Evolutionary conservation across 176 grass and related monocot species (phyloP), one percentile per base, ranked within the genome.

Genomic region (Cenchrus americanus): DNA sequence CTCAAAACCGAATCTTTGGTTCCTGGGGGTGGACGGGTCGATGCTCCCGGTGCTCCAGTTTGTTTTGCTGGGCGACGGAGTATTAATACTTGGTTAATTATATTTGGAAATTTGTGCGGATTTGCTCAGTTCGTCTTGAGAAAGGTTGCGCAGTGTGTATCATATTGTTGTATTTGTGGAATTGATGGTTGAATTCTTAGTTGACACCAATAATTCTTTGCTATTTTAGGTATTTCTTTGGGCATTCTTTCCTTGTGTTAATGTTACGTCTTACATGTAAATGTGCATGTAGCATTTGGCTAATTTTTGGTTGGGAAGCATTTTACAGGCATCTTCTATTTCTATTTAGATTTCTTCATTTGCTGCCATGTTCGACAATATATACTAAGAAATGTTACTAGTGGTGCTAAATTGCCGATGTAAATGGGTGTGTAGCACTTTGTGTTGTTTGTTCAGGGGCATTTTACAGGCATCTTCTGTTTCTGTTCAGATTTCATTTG

Each of bases 281-380:
- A 63, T 63, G 27, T 30, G 14, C 75, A 14, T 14, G 21, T 55
- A 40, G 18, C 14, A 18, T 65, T 83, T 64, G 21, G 30, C 14
- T 10, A 34, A 0, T 6, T 34, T 81, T 1, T 8, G 40, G 34
- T 3, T n/a, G 37, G 60, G 62, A 3, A 34, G 5, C 62, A 55
- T 69, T 59, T 69, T 59, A 60, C 52, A 71, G 9, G 37, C n/a
- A 80, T 43, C 13, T 80, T 66, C 62, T 11, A n/a, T 53, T 40
- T 51, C 13, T 43, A 21, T 30, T 82, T 2, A 9, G 17, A n/a
- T 46, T 58, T 55, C 21, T 76, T 21, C 18, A 19, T 49, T 77
- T 57, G 52, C 50, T 69, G n/a, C 7, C 73, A 50, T 55, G 14
- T 60, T 78, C 9, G 13, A 78, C 34, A 21, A 3, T 61, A n/a